Evolutionary conservation across 495 filamentous ascomycete genomes (phyloP).

Genomic region (Apiosordaria backusii): DNA sequence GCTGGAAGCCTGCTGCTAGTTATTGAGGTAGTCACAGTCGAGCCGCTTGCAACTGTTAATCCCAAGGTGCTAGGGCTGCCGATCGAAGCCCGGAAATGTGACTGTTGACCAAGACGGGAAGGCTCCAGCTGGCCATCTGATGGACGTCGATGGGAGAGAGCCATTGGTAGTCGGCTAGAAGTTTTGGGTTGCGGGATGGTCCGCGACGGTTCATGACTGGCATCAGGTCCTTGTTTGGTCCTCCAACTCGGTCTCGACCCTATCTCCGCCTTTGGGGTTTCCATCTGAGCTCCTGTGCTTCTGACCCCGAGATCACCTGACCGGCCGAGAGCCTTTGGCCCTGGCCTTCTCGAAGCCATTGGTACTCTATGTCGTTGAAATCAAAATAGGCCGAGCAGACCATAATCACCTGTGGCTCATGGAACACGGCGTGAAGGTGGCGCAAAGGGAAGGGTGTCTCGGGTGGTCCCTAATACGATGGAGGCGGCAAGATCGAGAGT

Average conservation of each 20-base stretch:
- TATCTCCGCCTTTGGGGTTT: constrained; percentile 17
- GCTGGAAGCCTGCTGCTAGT: constrained; percentile 20
- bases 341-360: constrained; percentile 33
- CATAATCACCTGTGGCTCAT: constrained; percentile 27
- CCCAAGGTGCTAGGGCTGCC: constrained; percentile 19
- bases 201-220: constrained; percentile 25
- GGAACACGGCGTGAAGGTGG: constrained; percentile 9
- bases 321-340: constrained; percentile 20
- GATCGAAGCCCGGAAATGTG: constrained; percentile 30
- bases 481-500: constrained; percentile 20
- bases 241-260: constrained; percentile 20
- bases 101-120: constrained; percentile 30
- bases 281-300: constrained; percentile 16
- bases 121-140: constrained; percentile 25
- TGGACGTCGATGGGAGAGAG: constrained; percentile 27
- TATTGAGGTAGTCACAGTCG: constrained; percentile 12
- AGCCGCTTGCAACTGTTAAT: constrained; percentile 11
- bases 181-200: constrained; percentile 33
- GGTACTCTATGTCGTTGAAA: constrained; percentile 22
- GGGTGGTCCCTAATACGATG: constrained; percentile 9
- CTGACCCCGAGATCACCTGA: constrained; percentile 20
- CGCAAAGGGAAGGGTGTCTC: constrained; percentile 1
- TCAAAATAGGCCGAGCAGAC: constrained; percentile 16
- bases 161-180: constrained; percentile 38
- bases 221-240: constrained; percentile 23